Percentiles rank a stretch among this genome's conserved stretches.
phyloP scores from a whole-genome alignment of 176 grass and related monocot species.

The Otatea glauca region DNA sequence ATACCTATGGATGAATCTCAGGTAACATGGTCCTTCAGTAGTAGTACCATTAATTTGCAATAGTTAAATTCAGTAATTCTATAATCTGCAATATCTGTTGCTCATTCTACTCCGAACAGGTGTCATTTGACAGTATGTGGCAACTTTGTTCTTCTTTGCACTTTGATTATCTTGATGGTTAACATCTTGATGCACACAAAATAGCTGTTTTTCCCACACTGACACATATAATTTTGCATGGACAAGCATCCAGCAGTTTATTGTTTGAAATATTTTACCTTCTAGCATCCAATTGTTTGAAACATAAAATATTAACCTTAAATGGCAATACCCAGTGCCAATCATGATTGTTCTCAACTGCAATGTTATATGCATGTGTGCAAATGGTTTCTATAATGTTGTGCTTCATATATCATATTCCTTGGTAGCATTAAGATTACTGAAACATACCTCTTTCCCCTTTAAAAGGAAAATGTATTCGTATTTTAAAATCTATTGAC shows the following conservation, averaged over 20 bases:
- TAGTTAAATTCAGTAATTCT: constrained; percentile 15
- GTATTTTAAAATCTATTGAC: neutral
- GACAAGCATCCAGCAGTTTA: constrained; percentile 9
- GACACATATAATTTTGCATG: constrained; percentile 17
- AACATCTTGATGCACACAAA: constrained; percentile 15
- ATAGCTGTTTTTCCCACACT: neutral
- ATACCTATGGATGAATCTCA: constrained; percentile 62
- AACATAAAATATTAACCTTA: neutral
- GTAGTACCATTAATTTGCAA: neutral
- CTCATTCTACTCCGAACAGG: neutral
- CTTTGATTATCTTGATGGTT: constrained; percentile 6
- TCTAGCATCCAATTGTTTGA: neutral
- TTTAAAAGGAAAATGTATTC: neutral
- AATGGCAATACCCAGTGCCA: neutral
- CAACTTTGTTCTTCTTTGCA: neutral
- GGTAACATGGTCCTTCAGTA: constrained; percentile 41
- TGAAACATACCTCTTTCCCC: neutral
- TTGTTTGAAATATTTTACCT: neutral
- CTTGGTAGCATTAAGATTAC: constrained; percentile 7
- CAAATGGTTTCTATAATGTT: constrained; percentile 10
- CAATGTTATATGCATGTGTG: neutral
- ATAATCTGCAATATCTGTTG: constrained; percentile 18
- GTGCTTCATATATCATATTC: constrained; percentile 17
- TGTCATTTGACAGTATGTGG: constrained; percentile 5
- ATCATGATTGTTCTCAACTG: constrained; percentile 2